Base-by-base conservation (phyloP, 1,284 basidiomycete species). In the Phylloporus sp. region DNA sequence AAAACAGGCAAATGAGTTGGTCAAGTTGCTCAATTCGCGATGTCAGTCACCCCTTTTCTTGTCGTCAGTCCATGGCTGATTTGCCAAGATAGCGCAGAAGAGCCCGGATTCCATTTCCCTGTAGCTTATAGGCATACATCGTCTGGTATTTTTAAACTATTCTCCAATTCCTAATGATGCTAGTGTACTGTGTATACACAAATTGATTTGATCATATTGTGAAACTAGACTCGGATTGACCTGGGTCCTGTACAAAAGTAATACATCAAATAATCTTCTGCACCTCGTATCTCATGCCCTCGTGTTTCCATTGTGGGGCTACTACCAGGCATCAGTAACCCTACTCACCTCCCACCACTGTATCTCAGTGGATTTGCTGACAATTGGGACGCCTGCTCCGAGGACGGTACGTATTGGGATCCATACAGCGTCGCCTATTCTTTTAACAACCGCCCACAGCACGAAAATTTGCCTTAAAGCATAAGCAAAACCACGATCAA, bases 261-360 rank as follows among this genome's bases (percentile, higher is more conserved):
- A 14, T 59, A 66, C 57, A 68, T 66, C 25, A 78, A 61, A 74
- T 56, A 10, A 55, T 56, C 37, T 25, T 66, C 25, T 69, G 43
- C 29, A 78, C 69, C 25, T 69, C 70, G 59, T 77, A 66, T 20
- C 10, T 63, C 20, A 63, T 7, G 15, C 62, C 56, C 52, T 73
- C 67, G 17, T 68, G 63, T 32, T 59, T 62, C 76, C 74, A 78
- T 3, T 75, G 77, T 6, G 75, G 60, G n/a, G n/a, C n/a, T n/a
- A n/a, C n/a, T n/a, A n/a, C n/a, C n/a, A n/a, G n/a, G n/a, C n/a
- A n/a, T n/a, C n/a, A n/a, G n/a, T n/a, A n/a, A n/a, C n/a, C n/a
- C n/a, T n/a, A n/a, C n/a, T n/a, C n/a, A n/a, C n/a, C n/a, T n/a
- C n/a, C n/a, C n/a, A n/a, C n/a, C 32, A 32, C 32, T 7, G 7